Percentiles rank a stretch among this genome's conserved stretches.
Conservation (phyloP, 345 rosid species). For the Excoecaria cochinchinensis region DNA sequence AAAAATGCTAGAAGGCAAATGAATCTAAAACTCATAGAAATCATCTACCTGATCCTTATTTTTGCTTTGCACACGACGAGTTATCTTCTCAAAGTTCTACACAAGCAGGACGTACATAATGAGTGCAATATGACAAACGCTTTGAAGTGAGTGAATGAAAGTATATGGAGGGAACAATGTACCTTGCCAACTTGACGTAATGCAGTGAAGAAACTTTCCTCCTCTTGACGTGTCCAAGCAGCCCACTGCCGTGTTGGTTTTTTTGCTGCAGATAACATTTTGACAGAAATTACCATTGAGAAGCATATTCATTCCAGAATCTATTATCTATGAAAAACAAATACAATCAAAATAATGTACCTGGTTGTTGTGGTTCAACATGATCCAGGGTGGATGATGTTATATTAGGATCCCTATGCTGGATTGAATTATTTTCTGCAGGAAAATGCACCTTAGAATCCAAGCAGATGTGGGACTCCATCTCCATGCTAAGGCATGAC, state of each 20-base stretch:
- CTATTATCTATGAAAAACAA: not conserved
- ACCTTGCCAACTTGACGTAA: slow-evolving; percentile 99
- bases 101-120: slow-evolving; percentile 20
- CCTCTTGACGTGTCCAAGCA: slow-evolving; percentile 99
- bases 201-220: slow-evolving; percentile 95
- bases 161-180: slow-evolving; percentile 22
- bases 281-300: slow-evolving; percentile 7
- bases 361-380: slow-evolving; percentile 48
- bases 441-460: slow-evolving; percentile 33
- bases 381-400: slow-evolving; percentile 36
- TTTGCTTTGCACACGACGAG: slow-evolving; percentile 92
- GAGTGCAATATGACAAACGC: not conserved
- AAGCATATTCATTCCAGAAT: slow-evolving; percentile 8
- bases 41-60: slow-evolving; percentile 93
- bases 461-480: slow-evolving; percentile 35
- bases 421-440: slow-evolving; percentile 38
- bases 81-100: slow-evolving; percentile 97
- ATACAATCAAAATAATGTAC: slow-evolving; percentile 43
- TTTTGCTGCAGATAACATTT: slow-evolving; percentile 50
- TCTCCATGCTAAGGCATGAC: slow-evolving; percentile 42
- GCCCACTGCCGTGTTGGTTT: slow-evolving; percentile 97
- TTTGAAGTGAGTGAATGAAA: slow-evolving; percentile 12
- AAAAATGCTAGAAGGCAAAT: slow-evolving; percentile 6
- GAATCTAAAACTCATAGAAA: slow-evolving; percentile 2
- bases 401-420: slow-evolving; percentile 41